Conservation (phyloP, 345 rosid species). For the Gossypium bickii region DNA sequence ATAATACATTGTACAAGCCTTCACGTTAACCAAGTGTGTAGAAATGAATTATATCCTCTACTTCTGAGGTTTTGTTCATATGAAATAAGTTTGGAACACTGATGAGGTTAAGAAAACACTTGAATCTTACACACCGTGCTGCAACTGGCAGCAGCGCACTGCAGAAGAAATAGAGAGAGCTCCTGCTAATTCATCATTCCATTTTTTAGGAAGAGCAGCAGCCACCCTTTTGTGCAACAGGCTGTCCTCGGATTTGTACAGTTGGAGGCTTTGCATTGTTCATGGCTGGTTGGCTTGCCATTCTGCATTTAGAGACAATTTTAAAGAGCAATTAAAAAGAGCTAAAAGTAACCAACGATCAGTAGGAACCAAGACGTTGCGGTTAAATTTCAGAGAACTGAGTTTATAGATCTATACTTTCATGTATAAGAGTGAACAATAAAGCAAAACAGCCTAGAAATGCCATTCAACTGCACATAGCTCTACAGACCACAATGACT, state of each 20-base stretch:
- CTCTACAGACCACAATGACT: background rate
- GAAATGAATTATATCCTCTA: conserved; percentile 12
- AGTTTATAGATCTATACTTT: too few relatives aligned
- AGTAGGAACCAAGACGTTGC: background rate
- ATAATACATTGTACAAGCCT: conserved; percentile 23
- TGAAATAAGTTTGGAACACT: conserved; percentile 13
- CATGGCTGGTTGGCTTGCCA: conserved; percentile 83
- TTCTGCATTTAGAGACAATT: conserved; percentile 33
- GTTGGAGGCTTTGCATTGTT: conserved; percentile 61
- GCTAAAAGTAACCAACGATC: background rate
- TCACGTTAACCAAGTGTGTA: conserved; percentile 13
- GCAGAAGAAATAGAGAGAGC: conserved; percentile 5
- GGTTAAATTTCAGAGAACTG: background rate
- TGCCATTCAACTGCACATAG: background rate
- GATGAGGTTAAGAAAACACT: background rate
- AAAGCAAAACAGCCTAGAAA: background rate
- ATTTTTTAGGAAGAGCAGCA: conserved; percentile 59
- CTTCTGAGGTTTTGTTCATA: conserved; percentile 16
- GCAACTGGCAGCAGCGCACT: background rate
- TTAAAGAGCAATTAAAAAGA: background rate
- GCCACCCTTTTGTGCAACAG: conserved; percentile 57
- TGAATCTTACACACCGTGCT: conserved; percentile 19
- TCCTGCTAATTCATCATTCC: background rate
- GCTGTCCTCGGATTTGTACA: conserved; percentile 70
- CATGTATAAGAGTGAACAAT: background rate